Evolutionary conservation across 2,329 filamentous ascomycete species (phyloP).

Genomic region (Nigrograna mackinnonii): DNA sequence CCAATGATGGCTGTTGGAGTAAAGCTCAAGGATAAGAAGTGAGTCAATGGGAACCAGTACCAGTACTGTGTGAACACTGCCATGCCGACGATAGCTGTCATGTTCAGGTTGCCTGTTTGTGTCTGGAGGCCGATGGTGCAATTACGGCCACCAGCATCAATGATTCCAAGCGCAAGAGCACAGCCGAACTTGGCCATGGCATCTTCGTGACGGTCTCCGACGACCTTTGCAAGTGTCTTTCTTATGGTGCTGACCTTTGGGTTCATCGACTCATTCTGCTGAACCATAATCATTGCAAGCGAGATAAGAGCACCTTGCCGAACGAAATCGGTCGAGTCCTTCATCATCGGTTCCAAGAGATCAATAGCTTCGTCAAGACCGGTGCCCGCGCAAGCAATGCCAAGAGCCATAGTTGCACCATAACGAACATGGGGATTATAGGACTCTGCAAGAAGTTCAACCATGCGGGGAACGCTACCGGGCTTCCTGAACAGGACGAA

Average conservation of each 20-base stretch:
- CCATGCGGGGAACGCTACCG: slow-evolving; percentile 96
- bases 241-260: slow-evolving; percentile 90
- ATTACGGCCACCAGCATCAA: slow-evolving; percentile 96
- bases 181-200: slow-evolving; percentile 99
- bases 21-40: slow-evolving; percentile 95
- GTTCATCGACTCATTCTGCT: slow-evolving; percentile 98
- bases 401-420: slow-evolving; percentile 95
- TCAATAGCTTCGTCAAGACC: slow-evolving; percentile 96
- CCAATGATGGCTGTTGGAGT: slow-evolving; percentile 96
- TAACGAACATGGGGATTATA: slow-evolving; percentile 99
- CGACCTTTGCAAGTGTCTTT: slow-evolving; percentile 92
- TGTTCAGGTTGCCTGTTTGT: slow-evolving; percentile 97
- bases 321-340: slow-evolving; percentile 98
- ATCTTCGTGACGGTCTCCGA: slow-evolving; percentile 94
- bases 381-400: slow-evolving; percentile 96
- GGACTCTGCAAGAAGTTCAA: slow-evolving; percentile 94
- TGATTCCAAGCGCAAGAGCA: slow-evolving; percentile 91
- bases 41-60: slow-evolving; percentile 99
- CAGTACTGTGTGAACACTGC: slow-evolving; percentile 99
- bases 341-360: slow-evolving; percentile 97
- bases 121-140: slow-evolving; percentile 98
- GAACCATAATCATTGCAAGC: slow-evolving; percentile 97
- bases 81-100: slow-evolving; percentile 97
- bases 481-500: slow-evolving; percentile 99
- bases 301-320: slow-evolving; percentile 94